Base-by-base conservation (phyloP, 192 early-diverging fungal species). In the Paraglomus occultum region DNA sequence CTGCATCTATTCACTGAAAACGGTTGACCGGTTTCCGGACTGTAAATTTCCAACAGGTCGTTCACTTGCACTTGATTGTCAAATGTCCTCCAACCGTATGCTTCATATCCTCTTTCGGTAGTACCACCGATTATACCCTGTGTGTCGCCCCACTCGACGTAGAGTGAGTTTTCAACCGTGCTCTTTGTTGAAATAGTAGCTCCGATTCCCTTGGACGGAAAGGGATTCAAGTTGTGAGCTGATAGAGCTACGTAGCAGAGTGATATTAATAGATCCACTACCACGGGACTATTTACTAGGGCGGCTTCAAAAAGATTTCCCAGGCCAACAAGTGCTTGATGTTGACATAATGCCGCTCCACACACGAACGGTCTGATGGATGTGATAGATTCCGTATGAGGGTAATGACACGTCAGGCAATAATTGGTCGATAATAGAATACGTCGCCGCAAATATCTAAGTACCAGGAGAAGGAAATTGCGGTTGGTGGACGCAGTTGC, bases 341-440 rank as follows among this genome's bases (percentile, higher is more conserved):
- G 80, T 48, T 78, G 72, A 57, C 80, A 82, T 11, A 82, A 70
- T 12, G 72, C 43, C 1, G 73, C 43, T 2, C 55, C 59, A 62
- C 80, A 82, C n/a, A 82, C 80, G 68, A 82, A 82, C 1, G 80
- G 80, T 59, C 76, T 75, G 43, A 82, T 54, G 1, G 73, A 59
- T 54, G 79, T 73, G 11, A 82, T 38, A 54, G 67, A 53, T 39
- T 48, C 51, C 2, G 15, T 53, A 40, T 73, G 71, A 17, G 59
- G 51, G 52, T 61, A 61, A 49, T 82, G 80, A 63, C 80, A 82
- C 2, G 79, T 77, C 3, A 82, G 59, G 48, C 80, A 82, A 66
- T 73, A 83, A 44, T 70, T 71, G 38, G 72, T 64, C 12, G 74
- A 70, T 20, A 76, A 40, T 15, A 69, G 44, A 47, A 82, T 67